phyloP scores from a whole-genome alignment of 768 basidiomycete genomes.

The Phaeotremella skinneri region DNA sequence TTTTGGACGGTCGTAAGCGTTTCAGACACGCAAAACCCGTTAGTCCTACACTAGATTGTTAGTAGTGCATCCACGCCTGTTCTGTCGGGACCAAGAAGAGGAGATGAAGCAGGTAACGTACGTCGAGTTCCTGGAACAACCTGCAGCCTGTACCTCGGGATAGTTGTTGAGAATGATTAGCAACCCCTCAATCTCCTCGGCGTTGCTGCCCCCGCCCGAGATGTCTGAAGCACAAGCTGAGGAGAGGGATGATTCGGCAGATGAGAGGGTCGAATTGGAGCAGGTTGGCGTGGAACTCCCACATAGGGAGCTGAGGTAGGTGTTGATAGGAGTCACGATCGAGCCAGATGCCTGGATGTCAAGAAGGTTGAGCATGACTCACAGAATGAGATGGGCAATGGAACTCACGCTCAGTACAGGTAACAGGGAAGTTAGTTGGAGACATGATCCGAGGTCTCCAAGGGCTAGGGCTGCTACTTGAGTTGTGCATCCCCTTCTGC shows the following conservation, averaged over 20 bases:
- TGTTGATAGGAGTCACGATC: constrained; percentile 40
- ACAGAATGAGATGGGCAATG: not conserved
- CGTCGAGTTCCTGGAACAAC: constrained; percentile 46
- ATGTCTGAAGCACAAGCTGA: constrained; percentile 41
- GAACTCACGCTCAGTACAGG: constrained; percentile 28
- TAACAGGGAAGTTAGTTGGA: constrained; percentile 35
- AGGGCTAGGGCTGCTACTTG: constrained; percentile 32
- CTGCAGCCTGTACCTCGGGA: constrained; percentile 40
- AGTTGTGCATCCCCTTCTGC: constrained; percentile 23
- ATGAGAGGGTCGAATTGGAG: constrained; percentile 35
- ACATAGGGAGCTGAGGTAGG: constrained; percentile 44
- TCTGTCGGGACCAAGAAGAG: no score
- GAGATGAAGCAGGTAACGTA: constrained; percentile 26
- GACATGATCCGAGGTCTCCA: constrained; percentile 40
- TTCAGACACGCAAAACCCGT: constrained; percentile 46
- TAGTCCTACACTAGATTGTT: constrained; percentile 28
- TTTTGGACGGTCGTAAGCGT: constrained; percentile 44
- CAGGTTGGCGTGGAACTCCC: constrained; percentile 34
- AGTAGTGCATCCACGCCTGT: not conserved
- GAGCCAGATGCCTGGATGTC: constrained; percentile 28
- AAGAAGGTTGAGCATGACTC: not conserved
- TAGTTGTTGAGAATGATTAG: constrained; percentile 34
- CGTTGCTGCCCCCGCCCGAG: constrained; percentile 30
- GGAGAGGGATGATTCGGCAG: constrained; percentile 29
- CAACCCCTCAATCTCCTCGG: constrained; percentile 31